Conservation (phyloP, 225 moss, liverwort and hornwort genomes). For the Thuidium tamariscinum region DNA sequence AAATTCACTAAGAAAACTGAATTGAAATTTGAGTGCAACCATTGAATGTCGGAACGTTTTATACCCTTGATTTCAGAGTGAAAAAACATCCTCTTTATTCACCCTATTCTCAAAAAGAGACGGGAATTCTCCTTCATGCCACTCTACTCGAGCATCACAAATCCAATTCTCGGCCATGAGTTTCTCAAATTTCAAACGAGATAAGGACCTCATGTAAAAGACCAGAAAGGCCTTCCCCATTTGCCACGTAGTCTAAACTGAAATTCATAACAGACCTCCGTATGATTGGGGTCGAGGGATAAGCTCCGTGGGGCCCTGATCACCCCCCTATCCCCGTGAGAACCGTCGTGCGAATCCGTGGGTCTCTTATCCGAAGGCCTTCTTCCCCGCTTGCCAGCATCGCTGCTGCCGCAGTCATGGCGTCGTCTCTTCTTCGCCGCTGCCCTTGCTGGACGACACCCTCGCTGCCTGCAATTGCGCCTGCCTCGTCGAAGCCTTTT, state of each 20-base stretch:
- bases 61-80: neutral
- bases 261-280: neutral
- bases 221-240: neutral
- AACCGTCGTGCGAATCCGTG: neutral
- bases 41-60: neutral
- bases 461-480: neutral
- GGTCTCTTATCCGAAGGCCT: conserved; percentile 5
- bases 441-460: conserved; percentile 14
- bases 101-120: neutral
- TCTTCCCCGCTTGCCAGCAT: neutral
- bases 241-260: neutral
- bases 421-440: conserved; percentile 10
- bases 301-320: conserved; percentile 19
- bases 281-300: neutral
- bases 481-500: neutral
- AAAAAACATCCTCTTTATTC: neutral
- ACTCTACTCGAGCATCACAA: neutral
- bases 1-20: neutral
- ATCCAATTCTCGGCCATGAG: neutral
- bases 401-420: conserved; percentile 25
- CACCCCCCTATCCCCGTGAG: neutral
- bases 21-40: neutral
- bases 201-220: neutral
- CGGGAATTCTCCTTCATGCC: neutral
- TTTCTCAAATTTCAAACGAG: neutral